These are phyloP conservation scores for Gracilaria vermiculophylla DNA, from an alignment of 23 red algal species.

Conservation along the genomic window DNA sequence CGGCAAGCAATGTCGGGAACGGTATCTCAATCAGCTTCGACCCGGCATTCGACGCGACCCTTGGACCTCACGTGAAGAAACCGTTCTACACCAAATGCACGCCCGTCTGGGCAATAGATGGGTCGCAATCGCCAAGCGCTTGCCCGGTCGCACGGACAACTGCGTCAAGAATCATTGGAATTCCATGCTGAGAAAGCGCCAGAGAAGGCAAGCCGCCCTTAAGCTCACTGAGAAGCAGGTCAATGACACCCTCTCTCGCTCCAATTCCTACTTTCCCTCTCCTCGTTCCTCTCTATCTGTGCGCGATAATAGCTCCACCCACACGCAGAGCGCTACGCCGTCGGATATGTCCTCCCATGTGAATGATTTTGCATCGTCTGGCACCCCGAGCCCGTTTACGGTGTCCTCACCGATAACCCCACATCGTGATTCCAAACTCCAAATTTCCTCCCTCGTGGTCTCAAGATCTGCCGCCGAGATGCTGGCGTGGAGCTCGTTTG, in stretches of 20 bases:
- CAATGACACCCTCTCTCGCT: neutral
- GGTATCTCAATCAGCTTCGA: slow-evolving; percentile 93
- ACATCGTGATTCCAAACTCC: slow-evolving; percentile 44
- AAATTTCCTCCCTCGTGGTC: slow-evolving; percentile 44
- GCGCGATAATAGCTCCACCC: neutral
- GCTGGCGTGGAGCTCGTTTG: neutral
- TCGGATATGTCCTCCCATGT: slow-evolving; percentile 45
- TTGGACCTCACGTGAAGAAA: slow-evolving; percentile 87
- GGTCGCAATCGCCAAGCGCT: slow-evolving; percentile 76
- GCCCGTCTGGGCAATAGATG: slow-evolving; percentile 81
- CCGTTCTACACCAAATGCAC: slow-evolving; percentile 66
- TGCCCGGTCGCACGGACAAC: slow-evolving; percentile 97
- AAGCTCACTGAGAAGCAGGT: slow-evolving; percentile 15
- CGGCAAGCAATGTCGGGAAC: slow-evolving; percentile 95
- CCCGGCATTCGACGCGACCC: slow-evolving; percentile 77
- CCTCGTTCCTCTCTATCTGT: neutral
- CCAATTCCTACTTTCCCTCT: neutral
- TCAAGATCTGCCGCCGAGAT: neutral
- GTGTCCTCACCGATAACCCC: slow-evolving; percentile 61
- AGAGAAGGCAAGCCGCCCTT: slow-evolving; percentile 60
- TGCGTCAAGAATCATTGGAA: slow-evolving; percentile 98
- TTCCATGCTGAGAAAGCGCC: slow-evolving; percentile 67
- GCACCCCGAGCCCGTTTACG: slow-evolving; percentile 48
- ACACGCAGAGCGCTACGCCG: slow-evolving; percentile 10
- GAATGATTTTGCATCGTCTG: slow-evolving; percentile 36